Evolutionary conservation across 768 basidiomycete species (phyloP), one percentile per base, ranked within the genome.

Genomic region (Russula olivacea): DNA sequence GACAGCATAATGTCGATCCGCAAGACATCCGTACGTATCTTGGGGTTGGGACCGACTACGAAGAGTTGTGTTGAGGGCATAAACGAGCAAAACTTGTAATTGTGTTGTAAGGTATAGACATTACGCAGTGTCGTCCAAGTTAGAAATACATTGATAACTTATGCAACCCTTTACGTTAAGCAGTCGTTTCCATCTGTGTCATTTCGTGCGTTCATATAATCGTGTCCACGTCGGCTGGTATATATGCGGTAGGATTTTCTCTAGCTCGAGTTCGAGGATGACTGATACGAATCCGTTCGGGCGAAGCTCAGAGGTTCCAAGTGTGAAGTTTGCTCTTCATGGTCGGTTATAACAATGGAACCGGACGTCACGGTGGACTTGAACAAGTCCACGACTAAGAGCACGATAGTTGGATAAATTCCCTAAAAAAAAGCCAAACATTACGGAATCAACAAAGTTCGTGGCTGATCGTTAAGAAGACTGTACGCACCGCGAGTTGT

Each of bases 11-110:
- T 4, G 77, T 85, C 15, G 81, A 84, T 40, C 72, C 76, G 0
- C 80, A 80, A 58, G 90, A 91, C 58, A 77, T 92, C 66, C 81
- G 88, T 55, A 79, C 78, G 68, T 85, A 82, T 71, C 75, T 91
- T 52, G 85, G 80, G 1, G 77, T 92, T 57, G 80, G 79, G 55
- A 87, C 88, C 30, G 86, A 88, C 59, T 91, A 90, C 66, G 90
- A 92, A 70, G 89, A 91, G 69, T 80, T 91, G 25, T 86, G 69
- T 54, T 79, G 69, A 34, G 43, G 12, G 19, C 6, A 25, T 14
- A 4, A 32, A 14, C 2, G 10, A 21, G 19, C 17, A 15, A 47
- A 12, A 11, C 6, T 53, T 14, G 14, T 21, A 17, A 30, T 55
- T 32, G 2, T 32, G 41, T 2, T 32, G 40, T 5, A 14, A 32